Conservation (phyloP, 805 yeast genomes). For the Barnettozyma californica region DNA sequence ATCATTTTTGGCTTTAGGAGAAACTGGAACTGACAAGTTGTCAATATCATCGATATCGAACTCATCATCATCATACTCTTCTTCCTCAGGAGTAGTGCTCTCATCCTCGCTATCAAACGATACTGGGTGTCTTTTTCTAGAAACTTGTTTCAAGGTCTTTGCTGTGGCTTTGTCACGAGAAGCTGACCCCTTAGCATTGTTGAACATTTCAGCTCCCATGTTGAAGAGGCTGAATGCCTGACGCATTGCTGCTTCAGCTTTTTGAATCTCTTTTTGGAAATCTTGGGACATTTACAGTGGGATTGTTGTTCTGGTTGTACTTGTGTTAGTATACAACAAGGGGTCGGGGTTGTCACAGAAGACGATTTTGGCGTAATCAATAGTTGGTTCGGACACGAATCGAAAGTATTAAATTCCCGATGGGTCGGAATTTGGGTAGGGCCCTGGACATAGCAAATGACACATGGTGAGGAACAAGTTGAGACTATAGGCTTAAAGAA, state of each 20-base stretch:
- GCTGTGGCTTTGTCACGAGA: conserved; percentile 1
- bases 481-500: neutral
- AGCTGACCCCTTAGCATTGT: conserved; percentile 3
- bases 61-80: conserved; percentile 7
- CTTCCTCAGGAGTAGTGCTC: conserved; percentile 21
- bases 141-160: neutral
- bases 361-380: neutral
- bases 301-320: neutral
- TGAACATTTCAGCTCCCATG: conserved; percentile 20
- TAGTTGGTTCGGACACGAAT: neutral
- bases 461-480: too few species aligned
- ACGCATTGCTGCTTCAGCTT: conserved; percentile 20
- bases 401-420: neutral
- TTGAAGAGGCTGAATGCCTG: conserved; percentile 24
- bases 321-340: neutral
- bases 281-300: neutral
- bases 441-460: too few species aligned
- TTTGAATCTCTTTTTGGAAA: conserved; percentile 8
- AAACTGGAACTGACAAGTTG: neutral
- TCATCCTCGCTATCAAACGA: conserved; percentile 22
- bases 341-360: neutral
- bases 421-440: neutral
- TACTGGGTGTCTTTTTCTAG: conserved; percentile 4
- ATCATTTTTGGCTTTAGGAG: neutral
- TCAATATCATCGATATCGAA: conserved; percentile 1